Conservation (phyloP, 2,329 filamentous ascomycete species). For the Colletotrichum orchidophilum region DNA sequence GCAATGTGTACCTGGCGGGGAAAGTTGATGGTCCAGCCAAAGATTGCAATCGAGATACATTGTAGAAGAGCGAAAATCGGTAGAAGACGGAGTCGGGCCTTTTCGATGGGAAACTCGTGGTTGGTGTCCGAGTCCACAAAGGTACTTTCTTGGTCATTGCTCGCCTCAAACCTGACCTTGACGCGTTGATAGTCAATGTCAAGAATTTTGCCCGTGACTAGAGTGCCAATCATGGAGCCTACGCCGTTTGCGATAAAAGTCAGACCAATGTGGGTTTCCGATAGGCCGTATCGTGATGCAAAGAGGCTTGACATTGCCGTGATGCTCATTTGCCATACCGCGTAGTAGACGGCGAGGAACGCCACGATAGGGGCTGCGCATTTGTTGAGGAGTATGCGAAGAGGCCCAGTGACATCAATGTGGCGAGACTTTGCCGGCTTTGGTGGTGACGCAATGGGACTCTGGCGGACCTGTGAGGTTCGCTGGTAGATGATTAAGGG, state of each 20-base stretch:
- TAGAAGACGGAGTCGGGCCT: slow-evolving; percentile 59
- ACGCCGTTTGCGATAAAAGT: slow-evolving; percentile 65
- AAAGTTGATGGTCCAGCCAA: slow-evolving; percentile 63
- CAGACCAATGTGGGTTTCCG: slow-evolving; percentile 56
- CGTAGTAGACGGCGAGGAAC: slow-evolving; percentile 60
- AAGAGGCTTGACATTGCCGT: slow-evolving; percentile 62
- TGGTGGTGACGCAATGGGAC: not conserved
- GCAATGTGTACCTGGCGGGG: slow-evolving; percentile 53
- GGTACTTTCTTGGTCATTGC: not conserved
- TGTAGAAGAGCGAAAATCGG: slow-evolving; percentile 55
- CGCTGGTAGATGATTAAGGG: slow-evolving; percentile 46
- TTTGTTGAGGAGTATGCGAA: slow-evolving; percentile 57
- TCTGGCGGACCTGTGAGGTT: slow-evolving; percentile 39
- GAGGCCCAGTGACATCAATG: slow-evolving; percentile 55
- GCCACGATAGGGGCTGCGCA: slow-evolving; percentile 54
- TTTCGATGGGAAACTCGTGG: slow-evolving; percentile 57
- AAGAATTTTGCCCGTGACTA: slow-evolving; percentile 61
- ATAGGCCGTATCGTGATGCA: slow-evolving; percentile 51
- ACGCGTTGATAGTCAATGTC: slow-evolving; percentile 59
- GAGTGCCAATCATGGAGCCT: slow-evolving; percentile 62
- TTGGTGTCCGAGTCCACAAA: not conserved
- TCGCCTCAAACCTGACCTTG: slow-evolving; percentile 38
- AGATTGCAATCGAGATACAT: slow-evolving; percentile 56
- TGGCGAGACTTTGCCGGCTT: slow-evolving; percentile 36
- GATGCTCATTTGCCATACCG: slow-evolving; percentile 65